Evolutionary conservation across 1,284 basidiomycete genomes (phyloP), one percentile per base, ranked within the genome.

Genomic region (Sporisorium iseilematis-ciliati): DNA sequence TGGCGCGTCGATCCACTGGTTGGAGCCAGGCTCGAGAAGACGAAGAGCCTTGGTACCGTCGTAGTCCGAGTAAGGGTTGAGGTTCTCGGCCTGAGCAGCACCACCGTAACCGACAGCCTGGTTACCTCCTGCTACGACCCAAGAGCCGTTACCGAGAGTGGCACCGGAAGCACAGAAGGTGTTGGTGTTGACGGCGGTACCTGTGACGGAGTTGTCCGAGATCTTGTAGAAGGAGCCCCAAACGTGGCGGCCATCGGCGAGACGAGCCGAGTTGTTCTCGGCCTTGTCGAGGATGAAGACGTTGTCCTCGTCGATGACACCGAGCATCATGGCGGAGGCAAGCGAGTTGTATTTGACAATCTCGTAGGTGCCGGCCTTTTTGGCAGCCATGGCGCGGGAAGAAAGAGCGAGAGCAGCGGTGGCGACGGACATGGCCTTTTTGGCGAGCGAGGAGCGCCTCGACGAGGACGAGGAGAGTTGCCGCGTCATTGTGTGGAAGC

Each of bases 201-300:
- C 75, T 4, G 75, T 68, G 58, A 76, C 77, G 3, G 69, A 65
- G 60, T 82, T 82, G 59, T 81, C 79, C 29, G 57, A 43, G 18
- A 84, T 60, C 20, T 69, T 70, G 50, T 81, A 75, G 63, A 83
- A 73, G 14, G 81, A 70, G 21, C 79, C 81, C 83, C 83, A 84
- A 4, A 78, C 75, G 14, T 79, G 81, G 41, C 69, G 76, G 16
- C 74, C 78, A n/a, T 77, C 65, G 14, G 53, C 25, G 11, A 80
- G 58, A 21, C 51, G 48, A 16, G 51, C n/a, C 11, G 61, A 66
- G 75, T 86, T 86, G 72, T 84, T 82, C 69, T 87, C 86, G 12
- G 80, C 82, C 75, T 87, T 87, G 77, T 87, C 86, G 40, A 86
- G 75, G 46, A 87, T 85, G 60, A 85, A 84, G 41, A 85, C 83